These are phyloP conservation scores for Graphilbum fragrans DNA, from an alignment of 2,329 filamentous ascomycete genomes.

Conservation along the genomic window DNA sequence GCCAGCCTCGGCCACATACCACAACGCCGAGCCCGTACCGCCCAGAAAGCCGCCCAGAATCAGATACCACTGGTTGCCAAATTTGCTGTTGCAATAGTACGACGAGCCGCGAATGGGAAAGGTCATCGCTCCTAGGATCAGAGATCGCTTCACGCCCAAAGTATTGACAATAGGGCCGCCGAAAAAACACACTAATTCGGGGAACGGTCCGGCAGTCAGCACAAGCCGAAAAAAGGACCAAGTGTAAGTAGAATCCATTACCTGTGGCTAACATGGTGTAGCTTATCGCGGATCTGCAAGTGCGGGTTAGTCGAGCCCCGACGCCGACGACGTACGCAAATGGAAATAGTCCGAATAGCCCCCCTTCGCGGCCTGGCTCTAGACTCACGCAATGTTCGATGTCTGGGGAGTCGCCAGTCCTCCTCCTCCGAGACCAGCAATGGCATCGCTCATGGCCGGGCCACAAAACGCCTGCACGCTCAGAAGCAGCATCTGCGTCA, in stretches of 20 bases:
- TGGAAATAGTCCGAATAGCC: background rate
- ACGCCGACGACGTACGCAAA: too few species aligned
- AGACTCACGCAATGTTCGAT: conserved; percentile 1
- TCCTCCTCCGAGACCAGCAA: conserved; percentile 1
- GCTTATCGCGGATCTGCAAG: background rate
- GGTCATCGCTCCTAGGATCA: background rate
- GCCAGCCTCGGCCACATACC: conserved; percentile 4
- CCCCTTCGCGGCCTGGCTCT: background rate
- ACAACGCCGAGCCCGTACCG: background rate
- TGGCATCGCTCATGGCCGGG: conserved; percentile 1
- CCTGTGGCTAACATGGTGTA: background rate
- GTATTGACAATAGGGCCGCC: conserved; percentile 2
- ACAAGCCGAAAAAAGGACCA: too few species aligned
- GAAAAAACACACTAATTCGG: background rate
- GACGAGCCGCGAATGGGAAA: conserved; percentile 1
- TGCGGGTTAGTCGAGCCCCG: too few species aligned
- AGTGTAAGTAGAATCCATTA: background rate
- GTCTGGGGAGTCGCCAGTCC: background rate
- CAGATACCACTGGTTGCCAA: conserved; percentile 2
- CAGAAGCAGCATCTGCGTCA: conserved; percentile 1
- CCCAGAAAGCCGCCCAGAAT: conserved; percentile 1
- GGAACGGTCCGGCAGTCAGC: background rate
- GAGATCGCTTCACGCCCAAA: background rate
- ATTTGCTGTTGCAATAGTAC: conserved; percentile 4
- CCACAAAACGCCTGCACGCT: conserved; percentile 1